A percentile compares a stretch with the other conserved stretches of the same genome.
phyloP scores from a whole-genome alignment of 345 rosid species.

The Erysimum cheiranthoides region DNA sequence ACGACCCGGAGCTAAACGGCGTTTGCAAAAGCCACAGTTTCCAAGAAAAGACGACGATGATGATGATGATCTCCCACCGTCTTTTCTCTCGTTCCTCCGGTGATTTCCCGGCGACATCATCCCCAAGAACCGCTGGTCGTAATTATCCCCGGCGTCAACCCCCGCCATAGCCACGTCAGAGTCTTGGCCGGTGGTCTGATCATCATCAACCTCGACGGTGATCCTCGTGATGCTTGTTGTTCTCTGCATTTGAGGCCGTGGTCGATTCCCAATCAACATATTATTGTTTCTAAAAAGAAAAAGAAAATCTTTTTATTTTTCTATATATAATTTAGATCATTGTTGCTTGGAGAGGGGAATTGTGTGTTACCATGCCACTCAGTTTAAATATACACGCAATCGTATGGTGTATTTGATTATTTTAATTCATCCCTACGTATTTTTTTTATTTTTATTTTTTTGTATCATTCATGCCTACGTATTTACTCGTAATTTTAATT shows the following conservation, averaged over 20 bases:
- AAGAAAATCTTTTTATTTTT: neutral
- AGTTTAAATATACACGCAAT: conserved; percentile 39
- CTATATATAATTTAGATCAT: conserved; percentile 17
- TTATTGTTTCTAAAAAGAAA: neutral
- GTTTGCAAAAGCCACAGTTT: conserved; percentile 77
- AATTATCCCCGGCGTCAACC: conserved; percentile 8
- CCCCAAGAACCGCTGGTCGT: conserved; percentile 50
- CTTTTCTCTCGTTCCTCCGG: conserved; percentile 24
- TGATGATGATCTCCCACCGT: conserved; percentile 19
- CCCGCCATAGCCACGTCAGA: conserved; percentile 27
- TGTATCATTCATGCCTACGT: too few species aligned
- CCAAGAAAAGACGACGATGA: conserved; percentile 50
- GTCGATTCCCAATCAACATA: conserved; percentile 40
- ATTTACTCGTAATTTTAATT: conserved; percentile 13
- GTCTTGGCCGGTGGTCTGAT: conserved; percentile 21
- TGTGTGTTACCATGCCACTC: conserved; percentile 35
- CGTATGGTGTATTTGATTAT: conserved; percentile 27
- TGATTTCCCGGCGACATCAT: conserved; percentile 58
- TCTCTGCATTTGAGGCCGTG: conserved; percentile 43
- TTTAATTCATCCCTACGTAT: conserved; percentile 21
- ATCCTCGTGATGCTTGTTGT: conserved; percentile 35
- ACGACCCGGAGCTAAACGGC: conserved; percentile 64
- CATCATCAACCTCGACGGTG: conserved; percentile 27
- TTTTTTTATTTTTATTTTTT: too few species aligned
- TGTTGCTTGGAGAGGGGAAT: conserved; percentile 40